Percentiles rank a stretch among this genome's conserved stretches.
Conservation (phyloP, 108 stramenopile genomes). For the Cyclotella baltica region DNA sequence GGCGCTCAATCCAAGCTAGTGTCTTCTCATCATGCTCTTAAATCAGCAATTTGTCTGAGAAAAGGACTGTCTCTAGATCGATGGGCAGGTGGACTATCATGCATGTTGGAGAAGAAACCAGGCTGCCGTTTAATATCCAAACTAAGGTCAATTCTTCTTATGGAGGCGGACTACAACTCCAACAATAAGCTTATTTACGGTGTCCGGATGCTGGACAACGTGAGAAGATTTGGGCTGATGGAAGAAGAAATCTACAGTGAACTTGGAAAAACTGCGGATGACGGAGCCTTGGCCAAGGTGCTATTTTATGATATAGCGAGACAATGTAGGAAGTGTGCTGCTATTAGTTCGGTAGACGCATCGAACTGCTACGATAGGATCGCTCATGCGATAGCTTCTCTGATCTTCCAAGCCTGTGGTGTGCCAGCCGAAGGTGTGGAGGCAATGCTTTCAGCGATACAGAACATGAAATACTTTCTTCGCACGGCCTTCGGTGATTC, state of each 20-base stretch:
- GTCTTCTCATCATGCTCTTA: slow-evolving; percentile 11
- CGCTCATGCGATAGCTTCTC: slow-evolving; percentile 16
- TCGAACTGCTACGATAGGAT: slow-evolving; percentile 27
- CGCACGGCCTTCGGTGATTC: slow-evolving; percentile 16
- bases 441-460: slow-evolving; percentile 8
- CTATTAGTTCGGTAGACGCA: slow-evolving; percentile 15
- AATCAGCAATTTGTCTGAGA: slow-evolving; percentile 9
- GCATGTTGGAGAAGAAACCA: slow-evolving; percentile 18
- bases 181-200: slow-evolving; percentile 12
- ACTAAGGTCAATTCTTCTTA: slow-evolving; percentile 22
- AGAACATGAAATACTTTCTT: slow-evolving; percentile 24
- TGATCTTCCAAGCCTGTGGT: slow-evolving; percentile 16
- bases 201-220: slow-evolving; percentile 23
- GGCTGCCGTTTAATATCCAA: slow-evolving; percentile 6
- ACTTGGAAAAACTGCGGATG: slow-evolving; percentile 11
- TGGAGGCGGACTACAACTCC: slow-evolving; percentile 36
- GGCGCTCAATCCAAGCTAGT: not conserved
- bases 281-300: slow-evolving; percentile 6
- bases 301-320: slow-evolving; percentile 2
- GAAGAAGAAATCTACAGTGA: slow-evolving; percentile 33
- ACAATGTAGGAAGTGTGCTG: not conserved
- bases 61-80: not conserved
- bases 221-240: slow-evolving; percentile 6
- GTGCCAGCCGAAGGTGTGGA: slow-evolving; percentile 1
- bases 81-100: slow-evolving; percentile 11